Conservation (phyloP, 2,329 filamentous ascomycete genomes). For the Aspergillus sp. region DNA sequence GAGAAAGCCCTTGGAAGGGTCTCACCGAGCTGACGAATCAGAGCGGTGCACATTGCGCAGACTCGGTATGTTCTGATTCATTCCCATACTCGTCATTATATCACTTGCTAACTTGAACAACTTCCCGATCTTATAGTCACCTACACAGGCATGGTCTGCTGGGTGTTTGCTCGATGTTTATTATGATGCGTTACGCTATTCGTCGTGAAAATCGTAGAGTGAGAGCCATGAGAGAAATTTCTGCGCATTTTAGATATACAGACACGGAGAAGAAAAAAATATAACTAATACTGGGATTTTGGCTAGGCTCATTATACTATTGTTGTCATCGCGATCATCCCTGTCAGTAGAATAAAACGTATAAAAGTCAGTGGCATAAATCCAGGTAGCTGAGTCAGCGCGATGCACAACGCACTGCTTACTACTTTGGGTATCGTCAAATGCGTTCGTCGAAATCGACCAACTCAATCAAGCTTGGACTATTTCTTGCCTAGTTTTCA, state of each 20-base stretch:
- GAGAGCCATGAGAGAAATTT: too few relatives aligned
- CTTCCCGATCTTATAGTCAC: constrained; percentile 58
- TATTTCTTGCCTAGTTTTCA: constrained; percentile 4
- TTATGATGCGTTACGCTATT: constrained; percentile 71
- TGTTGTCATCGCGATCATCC: too few relatives aligned
- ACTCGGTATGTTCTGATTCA: constrained; percentile 67
- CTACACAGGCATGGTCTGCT: constrained; percentile 95
- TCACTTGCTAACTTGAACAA: constrained; percentile 10
- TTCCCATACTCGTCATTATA: not conserved
- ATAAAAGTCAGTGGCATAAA: too few relatives aligned
- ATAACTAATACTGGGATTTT: too few relatives aligned
- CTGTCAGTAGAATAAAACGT: too few relatives aligned
- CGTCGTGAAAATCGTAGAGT: constrained; percentile 10
- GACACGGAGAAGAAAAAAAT: too few relatives aligned
- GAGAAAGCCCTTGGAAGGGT: constrained; percentile 81
- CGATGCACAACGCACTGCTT: constrained; percentile 11
- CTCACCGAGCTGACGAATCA: constrained; percentile 92
- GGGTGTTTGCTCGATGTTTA: constrained; percentile 94
- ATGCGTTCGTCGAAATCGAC: constrained; percentile 6
- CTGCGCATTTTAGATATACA: too few relatives aligned
- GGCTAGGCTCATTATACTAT: too few relatives aligned
- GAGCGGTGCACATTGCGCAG: constrained; percentile 75
- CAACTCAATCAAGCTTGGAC: constrained; percentile 5
- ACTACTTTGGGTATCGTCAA: constrained; percentile 14
- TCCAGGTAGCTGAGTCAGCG: constrained; percentile 15